These are phyloP conservation scores for Globisporangium splendens DNA, from an alignment of 352 stramenopile genomes.

Conservation along the genomic window DNA sequence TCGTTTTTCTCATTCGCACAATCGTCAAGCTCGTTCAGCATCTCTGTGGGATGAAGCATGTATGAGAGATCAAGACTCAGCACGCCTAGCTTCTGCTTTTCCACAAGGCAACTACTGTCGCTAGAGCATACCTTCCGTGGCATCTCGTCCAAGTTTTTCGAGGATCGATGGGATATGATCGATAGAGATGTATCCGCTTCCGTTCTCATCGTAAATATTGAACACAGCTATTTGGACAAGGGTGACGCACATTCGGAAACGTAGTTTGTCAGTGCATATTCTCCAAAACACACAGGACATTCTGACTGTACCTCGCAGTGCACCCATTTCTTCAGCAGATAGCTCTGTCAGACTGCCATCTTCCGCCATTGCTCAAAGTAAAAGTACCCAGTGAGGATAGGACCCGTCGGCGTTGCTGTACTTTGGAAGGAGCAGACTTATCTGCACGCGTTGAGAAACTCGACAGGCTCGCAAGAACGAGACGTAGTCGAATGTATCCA, in stretches of 20 bases:
- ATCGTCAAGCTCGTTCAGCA: conserved; percentile 70
- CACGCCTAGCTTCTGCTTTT: not conserved
- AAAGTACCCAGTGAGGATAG: too few relatives aligned
- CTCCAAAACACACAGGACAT: not conserved
- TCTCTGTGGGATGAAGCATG: too few relatives aligned
- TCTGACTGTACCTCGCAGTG: conserved; percentile 46
- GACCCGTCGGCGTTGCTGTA: not conserved
- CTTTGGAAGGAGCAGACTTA: not conserved
- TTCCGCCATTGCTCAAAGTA: conserved; percentile 12
- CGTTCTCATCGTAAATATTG: conserved; percentile 69
- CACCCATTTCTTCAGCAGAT: conserved; percentile 69
- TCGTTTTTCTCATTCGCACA: conserved; percentile 41
- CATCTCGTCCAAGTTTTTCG: conserved; percentile 65
- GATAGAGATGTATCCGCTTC: conserved; percentile 51
- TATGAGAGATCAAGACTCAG: not conserved
- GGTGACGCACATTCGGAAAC: not conserved
- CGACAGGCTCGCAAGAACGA: not conserved
- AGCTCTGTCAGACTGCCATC: conserved; percentile 31
- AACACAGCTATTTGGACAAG: conserved; percentile 49
- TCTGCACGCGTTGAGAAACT: not conserved
- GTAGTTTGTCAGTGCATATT: too few relatives aligned
- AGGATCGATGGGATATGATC: conserved; percentile 72
- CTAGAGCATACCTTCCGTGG: conserved; percentile 51
- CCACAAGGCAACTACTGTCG: not conserved
- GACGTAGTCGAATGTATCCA: not conserved